These are phyloP conservation scores for Leccinum pallidistipes DNA, from an alignment of 1,284 basidiomycete species.

Conservation along the genomic window DNA sequence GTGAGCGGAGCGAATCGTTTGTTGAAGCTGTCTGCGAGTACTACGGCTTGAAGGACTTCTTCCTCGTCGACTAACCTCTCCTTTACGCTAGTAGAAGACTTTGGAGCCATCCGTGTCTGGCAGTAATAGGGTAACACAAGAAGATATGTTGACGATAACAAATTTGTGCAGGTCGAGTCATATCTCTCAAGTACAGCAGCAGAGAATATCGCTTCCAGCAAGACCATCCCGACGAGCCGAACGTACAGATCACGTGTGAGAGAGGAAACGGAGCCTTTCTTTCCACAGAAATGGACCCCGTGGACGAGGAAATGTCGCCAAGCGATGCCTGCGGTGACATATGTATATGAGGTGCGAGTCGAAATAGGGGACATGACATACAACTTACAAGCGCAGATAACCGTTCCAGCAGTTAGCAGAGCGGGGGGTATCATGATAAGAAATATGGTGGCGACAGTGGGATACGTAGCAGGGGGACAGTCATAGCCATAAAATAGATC, in stretches of 20 bases:
- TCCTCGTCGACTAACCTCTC: conserved; percentile 72
- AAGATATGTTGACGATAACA: background rate
- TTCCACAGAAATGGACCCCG: conserved; percentile 29
- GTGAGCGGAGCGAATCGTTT: conserved; percentile 90
- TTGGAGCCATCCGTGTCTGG: conserved; percentile 56
- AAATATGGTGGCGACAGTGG: conserved; percentile 50
- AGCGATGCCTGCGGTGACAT: conserved; percentile 20
- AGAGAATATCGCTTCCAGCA: conserved; percentile 35
- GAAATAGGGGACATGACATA: background rate
- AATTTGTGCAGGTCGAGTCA: conserved; percentile 25
- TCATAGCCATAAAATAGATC: conserved; percentile 64
- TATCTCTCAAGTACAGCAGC: conserved; percentile 14
- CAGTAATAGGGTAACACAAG: background rate
- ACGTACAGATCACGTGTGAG: conserved; percentile 39
- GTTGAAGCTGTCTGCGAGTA: conserved; percentile 95
- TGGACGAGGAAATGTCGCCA: conserved; percentile 33
- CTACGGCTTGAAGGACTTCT: conserved; percentile 86
- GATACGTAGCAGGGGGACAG: conserved; percentile 59
- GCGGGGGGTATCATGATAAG: conserved; percentile 61
- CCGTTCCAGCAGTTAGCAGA: conserved; percentile 43
- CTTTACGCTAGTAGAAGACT: conserved; percentile 51
- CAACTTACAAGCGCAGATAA: conserved; percentile 38
- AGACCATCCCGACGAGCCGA: conserved; percentile 44
- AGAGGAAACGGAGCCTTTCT: conserved; percentile 25
- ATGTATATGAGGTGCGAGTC: background rate